Evolutionary conservation across 352 stramenopile species (phyloP), one percentile per base, ranked within the genome.

Genomic region (Pythium chondricola): DNA sequence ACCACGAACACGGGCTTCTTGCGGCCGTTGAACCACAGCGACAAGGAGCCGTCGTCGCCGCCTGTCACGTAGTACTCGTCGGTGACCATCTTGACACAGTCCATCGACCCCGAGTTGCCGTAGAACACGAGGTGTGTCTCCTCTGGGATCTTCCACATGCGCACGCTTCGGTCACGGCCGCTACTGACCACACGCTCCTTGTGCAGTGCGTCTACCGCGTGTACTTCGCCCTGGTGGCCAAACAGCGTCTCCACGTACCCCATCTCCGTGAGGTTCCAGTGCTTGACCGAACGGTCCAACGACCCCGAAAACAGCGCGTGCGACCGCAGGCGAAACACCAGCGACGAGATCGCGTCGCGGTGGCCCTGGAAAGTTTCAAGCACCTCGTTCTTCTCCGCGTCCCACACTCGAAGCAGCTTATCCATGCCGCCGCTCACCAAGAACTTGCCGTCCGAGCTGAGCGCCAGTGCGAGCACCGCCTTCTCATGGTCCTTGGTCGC

Each of bases 211-310:
- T 97, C 92, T 6, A 98, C 76, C 43, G 67, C 86, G 25, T 95
- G 84, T 29, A 98, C 81, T 44, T 95, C 85, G 25, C 76, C 76
- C 61, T 97, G 87, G 51, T 97, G 86, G 27, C 89, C 89, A 58
- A 97, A 98, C 17, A 98, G 71, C 41, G 93, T 97, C 69, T 98
- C 93, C 20, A 98, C 75, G 63, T 97, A 98, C 21, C 82, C 88
- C 87, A 97, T 97, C 55, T 98, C 89, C 4, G 82, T 95, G 36
- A 98, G 71, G 74, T 97, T 97, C 93, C 92, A 98, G 63, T 97
- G 83, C 67, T 98, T 97, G 46, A 97, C 85, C 22, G 77, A 94
- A 35, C 91, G 83, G 52, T 98, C 92, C 20, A 95, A 56, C 47
- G 91, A 97, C 8, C 85, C 88, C 0, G 85, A 96, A 65, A 96